Percentiles rank a stretch among this genome's conserved stretches.
Conservation (phyloP, 2,329 filamentous ascomycete genomes). For the Neophaeococcomyces aloes region DNA sequence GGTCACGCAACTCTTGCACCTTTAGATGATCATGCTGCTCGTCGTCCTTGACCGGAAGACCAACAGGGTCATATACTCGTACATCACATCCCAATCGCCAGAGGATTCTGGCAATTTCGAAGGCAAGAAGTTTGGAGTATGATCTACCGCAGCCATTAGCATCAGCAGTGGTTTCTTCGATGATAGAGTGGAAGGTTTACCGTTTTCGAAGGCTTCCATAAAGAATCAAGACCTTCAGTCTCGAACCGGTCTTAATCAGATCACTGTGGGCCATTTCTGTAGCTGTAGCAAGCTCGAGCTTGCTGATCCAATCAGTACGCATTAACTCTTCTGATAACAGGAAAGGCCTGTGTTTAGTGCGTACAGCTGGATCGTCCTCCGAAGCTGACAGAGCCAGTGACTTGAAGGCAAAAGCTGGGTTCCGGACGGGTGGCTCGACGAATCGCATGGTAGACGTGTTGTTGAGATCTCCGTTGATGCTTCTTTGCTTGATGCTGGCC, state of each 20-base stretch:
- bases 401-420: conserved; percentile 13
- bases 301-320: conserved; percentile 44
- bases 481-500: no score
- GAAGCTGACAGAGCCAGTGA: conserved; percentile 36
- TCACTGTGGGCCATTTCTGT: conserved; percentile 43
- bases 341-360: conserved; percentile 48
- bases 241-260: conserved; percentile 29
- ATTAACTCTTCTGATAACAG: conserved; percentile 33
- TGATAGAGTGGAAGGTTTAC: conserved; percentile 13
- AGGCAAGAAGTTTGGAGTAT: conserved; percentile 51
- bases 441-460: conserved; percentile 12
- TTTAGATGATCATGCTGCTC: conserved; percentile 47
- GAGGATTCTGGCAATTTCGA: conserved; percentile 50
- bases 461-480: conserved; percentile 12
- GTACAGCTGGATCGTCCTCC: conserved; percentile 39
- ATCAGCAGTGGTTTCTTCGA: neutral
- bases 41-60: conserved; percentile 54
- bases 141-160: conserved; percentile 34
- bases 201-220: conserved; percentile 47
- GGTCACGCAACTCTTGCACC: conserved; percentile 51
- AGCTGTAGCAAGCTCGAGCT: conserved; percentile 46
- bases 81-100: conserved; percentile 57
- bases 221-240: conserved; percentile 49
- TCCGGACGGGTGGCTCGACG: conserved; percentile 6
- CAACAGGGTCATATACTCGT: conserved; percentile 49